Evolutionary conservation across 1,284 basidiomycete genomes (phyloP), one percentile per base, ranked within the genome.

Genomic region (Austroboletus sp.): DNA sequence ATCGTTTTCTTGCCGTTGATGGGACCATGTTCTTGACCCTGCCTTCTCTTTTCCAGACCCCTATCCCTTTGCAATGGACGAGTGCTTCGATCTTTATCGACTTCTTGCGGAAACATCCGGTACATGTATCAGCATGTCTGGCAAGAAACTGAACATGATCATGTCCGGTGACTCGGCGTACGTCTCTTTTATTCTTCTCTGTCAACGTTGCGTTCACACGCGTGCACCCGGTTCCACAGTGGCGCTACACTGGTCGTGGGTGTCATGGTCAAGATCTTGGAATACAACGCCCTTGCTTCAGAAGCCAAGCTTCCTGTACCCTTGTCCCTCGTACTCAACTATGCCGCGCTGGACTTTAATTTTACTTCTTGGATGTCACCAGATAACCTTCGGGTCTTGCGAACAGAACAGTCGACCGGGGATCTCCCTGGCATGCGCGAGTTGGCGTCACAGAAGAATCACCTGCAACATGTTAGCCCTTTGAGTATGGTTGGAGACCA

Each of bases 321-420:
- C 1, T 70, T 86, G 37, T 87, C 89, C 1, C 72, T 98, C 42
- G 81, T 96, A 19, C 78, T 96, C 44, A 85, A 75, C 56, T 89
- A 89, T 62, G 74, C 85, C 49, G 88, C 73, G 15, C 77, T 98
- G 42, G 95, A 98, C 65, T 98, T 98, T 71, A 95, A 96, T 64
- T 98, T 94, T 63, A 89, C 88, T 0, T 91, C 91, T 19, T 98
- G 95, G 95, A 97, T 98, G 93, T 83, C 92, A 0, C 84, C 86
- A 1, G 77, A 79, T 16, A 85, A 96, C 64, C 72, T 98, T 40
- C 79, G 80, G 4, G 85, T 95, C 10, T 72, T 98, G 10, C 79
- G 86, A 49, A 74, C 79, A 1, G 89, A 91, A 58, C 85, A 92
- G 58, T 90, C 88, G 0, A 80, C 84, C n/a, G 78, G 79, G 1